phyloP scores from a whole-genome alignment of 257 asterid species.

The Salvia hispanica region DNA sequence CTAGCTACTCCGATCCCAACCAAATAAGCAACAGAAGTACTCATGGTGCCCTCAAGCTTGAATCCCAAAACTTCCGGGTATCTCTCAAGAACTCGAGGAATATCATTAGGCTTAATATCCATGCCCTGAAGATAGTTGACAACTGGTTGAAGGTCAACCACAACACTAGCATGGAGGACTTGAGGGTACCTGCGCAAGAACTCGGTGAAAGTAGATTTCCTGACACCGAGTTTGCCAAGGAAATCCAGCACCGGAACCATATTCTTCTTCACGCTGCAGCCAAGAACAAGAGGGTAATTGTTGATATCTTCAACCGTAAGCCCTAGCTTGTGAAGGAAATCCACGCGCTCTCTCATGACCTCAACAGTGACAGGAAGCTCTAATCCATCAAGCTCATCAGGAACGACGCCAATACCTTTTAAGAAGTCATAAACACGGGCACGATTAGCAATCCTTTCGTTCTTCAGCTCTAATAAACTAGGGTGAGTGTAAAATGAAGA shows the following conservation, averaged over 20 bases:
- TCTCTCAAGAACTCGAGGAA: conserved; percentile 82
- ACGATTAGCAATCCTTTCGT: conserved; percentile 72
- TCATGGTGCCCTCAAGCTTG: conserved; percentile 97
- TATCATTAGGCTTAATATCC: conserved; percentile 85
- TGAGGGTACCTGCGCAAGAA: conserved; percentile 86
- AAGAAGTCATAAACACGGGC: conserved; percentile 79
- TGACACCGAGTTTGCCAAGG: conserved; percentile 88
- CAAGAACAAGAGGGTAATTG: conserved; percentile 93
- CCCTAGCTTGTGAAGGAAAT: conserved; percentile 90
- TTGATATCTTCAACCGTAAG: conserved; percentile 86
- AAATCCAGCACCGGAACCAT: conserved; percentile 96
- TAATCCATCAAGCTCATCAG: conserved; percentile 94
- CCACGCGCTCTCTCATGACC: conserved; percentile 89
- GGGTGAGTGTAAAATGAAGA: conserved; percentile 79
- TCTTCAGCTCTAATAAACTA: conserved; percentile 76
- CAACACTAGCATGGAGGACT: conserved; percentile 97
- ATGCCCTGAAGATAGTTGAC: conserved; percentile 93
- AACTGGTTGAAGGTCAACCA: conserved; percentile 88
- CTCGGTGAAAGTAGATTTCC: conserved; percentile 75
- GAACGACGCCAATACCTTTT: conserved; percentile 67
- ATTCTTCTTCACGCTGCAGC: conserved; percentile 97
- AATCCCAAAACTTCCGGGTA: conserved; percentile 93
- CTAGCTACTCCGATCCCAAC: conserved; percentile 94
- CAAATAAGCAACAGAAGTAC: conserved; percentile 96
- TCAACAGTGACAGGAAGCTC: conserved; percentile 95